Evolutionary conservation across 2,329 filamentous ascomycete genomes (phyloP), one percentile per base, ranked within the genome.

Genomic region (Daldinia sp.): DNA sequence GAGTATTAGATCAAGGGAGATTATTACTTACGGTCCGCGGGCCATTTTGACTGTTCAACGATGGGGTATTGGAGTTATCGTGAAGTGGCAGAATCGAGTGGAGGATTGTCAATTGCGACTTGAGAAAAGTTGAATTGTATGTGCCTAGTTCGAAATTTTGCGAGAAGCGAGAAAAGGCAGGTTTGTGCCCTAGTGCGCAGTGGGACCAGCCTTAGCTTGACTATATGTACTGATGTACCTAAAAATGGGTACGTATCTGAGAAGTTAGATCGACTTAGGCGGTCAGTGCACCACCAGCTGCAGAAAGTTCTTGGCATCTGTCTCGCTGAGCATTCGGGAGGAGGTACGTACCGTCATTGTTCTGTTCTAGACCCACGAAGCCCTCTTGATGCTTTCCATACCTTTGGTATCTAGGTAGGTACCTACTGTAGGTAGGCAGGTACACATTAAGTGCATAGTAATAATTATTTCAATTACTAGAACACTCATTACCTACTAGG

Each of bases 11-110:
- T 17, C 2, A 30, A 23, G 17, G 48, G 15, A 19, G 29, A 17
- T 56, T 50, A 19, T n/a, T 63, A 78, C 84, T 84, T 81, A 87
- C 84, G 84, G 84, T 81, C 79, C 79, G 75, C 76, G 77, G 72
- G 77, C 79, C 79, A 81, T 81, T 66, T 78, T 81, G 76, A 64
- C 78, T 73, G 73, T 73, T 75, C 64, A 61, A 68, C 72, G 73
- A 70, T 64, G 64, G 73, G 73, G 70, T 73, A 71, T 72, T 72
- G 74, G 71, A 53, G 73, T 69, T 74, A 72, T 72, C 66, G 67
- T 70, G 64, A 71, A 71, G 68, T 65, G 69, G 64, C 60, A 67
- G 57, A 68, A 62, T 66, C 59, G 30, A 61, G 66, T 67, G 65
- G 32, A 55, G 50, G 53, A 27, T 61, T 54, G 52, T 50, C 49